phyloP scores from a whole-genome alignment of 2,329 filamentous ascomycete species.

The Colletotrichum siamense region DNA sequence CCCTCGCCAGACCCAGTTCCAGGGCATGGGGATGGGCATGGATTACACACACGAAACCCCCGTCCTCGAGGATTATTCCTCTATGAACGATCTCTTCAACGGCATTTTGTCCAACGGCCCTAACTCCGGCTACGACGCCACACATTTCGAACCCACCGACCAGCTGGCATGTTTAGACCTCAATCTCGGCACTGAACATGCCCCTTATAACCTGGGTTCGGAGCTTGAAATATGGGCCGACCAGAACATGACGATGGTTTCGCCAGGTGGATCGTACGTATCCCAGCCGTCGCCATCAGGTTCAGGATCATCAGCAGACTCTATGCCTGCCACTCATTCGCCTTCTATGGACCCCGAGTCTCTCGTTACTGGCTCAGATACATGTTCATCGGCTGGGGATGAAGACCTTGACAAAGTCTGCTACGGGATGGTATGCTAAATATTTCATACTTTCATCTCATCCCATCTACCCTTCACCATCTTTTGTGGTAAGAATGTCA shows the following conservation, averaged over 20 bases:
- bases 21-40: background rate
- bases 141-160: background rate
- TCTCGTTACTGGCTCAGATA: slow-evolving; percentile 2
- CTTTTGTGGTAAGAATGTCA: background rate
- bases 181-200: background rate
- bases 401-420: slow-evolving; percentile 24
- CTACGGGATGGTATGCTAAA: slow-evolving; percentile 30
- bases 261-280: background rate
- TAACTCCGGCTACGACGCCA: background rate
- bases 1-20: slow-evolving; percentile 3
- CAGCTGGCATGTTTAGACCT: background rate
- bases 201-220: background rate
- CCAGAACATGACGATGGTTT: background rate
- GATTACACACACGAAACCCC: background rate
- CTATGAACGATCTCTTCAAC: background rate
- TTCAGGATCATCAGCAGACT: background rate
- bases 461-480: too few relatives aligned
- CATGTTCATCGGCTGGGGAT: background rate
- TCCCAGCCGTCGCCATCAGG: background rate
- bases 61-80: background rate
- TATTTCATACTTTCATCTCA: background rate
- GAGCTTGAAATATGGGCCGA: background rate
- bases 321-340: background rate
- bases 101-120: background rate
- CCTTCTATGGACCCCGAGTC: slow-evolving; percentile 6